Base-by-base conservation (phyloP, 129 eudicot genomes). In the Solidago caesia region DNA sequence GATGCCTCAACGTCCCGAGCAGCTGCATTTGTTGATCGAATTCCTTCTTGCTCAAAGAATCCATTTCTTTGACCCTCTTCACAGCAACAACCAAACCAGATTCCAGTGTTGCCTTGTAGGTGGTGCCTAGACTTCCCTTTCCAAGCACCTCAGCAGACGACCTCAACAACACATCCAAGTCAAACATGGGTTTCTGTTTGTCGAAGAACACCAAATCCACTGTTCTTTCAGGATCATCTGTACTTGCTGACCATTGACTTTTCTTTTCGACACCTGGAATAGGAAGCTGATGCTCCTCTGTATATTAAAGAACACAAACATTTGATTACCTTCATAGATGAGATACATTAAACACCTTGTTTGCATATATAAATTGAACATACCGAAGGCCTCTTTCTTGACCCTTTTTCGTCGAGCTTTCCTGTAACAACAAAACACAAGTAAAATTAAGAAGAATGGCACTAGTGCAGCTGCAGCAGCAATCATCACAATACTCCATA, bases 81-180 rank as follows among this genome's bases (percentile, higher is more conserved):
- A 91, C 97, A 11, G 85, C 85, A 1, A 87, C 82, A 6, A 71
- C 77, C 21, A 75, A 51, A 42, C 88, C 88, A 8, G 83, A 80
- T 51, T 88, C 97, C 70, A 86, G 73, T 75, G 83, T 62, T 21
- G 91, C 88, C 80, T 91, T 91, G 85, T 86, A 91, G 1, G 94
- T 91, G n/a, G 85, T 84, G 53, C 97, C 94, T 11, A 91, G 63
- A 46, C 71, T 80, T n/a, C 97, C 97, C 59, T 81, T 91, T 49
- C 95, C 97, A 33, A 91, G 77, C 13, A 85, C 81, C 70, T 88
- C 83, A 14, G 91, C 95, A 0, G 94, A 85, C 7, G 95, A 82
- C 73, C 94, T 80, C 16, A 91, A 77, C 86, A 91, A 80, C 71
- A 88, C 95, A 55, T 88, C 94, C 74, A 88, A 73, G 64, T 88